A percentile compares a stretch with the other conserved stretches of the same genome.
phyloP scores from a whole-genome alignment of 176 grass and related monocot genomes.

The Oryza meyeriana region DNA sequence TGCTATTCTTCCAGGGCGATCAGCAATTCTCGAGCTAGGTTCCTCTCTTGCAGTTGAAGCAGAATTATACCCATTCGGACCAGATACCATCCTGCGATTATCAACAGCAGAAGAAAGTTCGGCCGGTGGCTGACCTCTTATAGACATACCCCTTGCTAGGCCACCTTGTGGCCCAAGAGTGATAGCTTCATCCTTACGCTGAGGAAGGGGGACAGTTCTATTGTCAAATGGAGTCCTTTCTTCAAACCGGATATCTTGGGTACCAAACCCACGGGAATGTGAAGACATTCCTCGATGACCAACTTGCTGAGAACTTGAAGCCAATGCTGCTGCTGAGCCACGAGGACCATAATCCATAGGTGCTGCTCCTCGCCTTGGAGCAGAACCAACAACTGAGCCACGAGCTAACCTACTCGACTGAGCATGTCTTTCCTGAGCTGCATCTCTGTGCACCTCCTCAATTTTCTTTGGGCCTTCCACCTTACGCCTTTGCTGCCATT shows the following conservation, averaged over 20 bases:
- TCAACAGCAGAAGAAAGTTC: slow-evolving; percentile 46
- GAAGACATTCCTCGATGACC: slow-evolving; percentile 54
- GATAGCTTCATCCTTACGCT: slow-evolving; percentile 66
- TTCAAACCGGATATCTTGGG: slow-evolving; percentile 68
- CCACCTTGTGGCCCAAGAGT: slow-evolving; percentile 90
- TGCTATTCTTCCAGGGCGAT: slow-evolving; percentile 44
- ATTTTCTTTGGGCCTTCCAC: slow-evolving; percentile 99
- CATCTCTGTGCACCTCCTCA: slow-evolving; percentile 92
- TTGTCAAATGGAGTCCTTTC: slow-evolving; percentile 63
- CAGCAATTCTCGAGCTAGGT: slow-evolving; percentile 37
- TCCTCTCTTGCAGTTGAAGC: slow-evolving; percentile 41
- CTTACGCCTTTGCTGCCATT: slow-evolving; percentile 93
- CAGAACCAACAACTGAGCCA: slow-evolving; percentile 54
- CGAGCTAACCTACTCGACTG: slow-evolving; percentile 73
- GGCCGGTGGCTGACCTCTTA: slow-evolving; percentile 58
- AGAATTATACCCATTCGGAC: slow-evolving; percentile 58
- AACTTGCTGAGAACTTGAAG: slow-evolving; percentile 65
- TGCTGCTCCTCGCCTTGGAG: slow-evolving; percentile 54
- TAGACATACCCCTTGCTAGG: slow-evolving; percentile 79
- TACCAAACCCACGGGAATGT: slow-evolving; percentile 49
- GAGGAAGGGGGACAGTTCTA: slow-evolving; percentile 71
- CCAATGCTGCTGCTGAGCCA: slow-evolving; percentile 39
- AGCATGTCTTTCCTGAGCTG: slow-evolving; percentile 88
- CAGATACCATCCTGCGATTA: slow-evolving; percentile 42
- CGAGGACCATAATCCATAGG: slow-evolving; percentile 57